A percentile compares a stretch with the other conserved stretches of the same genome.
These are phyloP conservation scores for Cyberlindnera amylophila DNA, from an alignment of 805 yeast genomes.

Conservation along the genomic window DNA sequence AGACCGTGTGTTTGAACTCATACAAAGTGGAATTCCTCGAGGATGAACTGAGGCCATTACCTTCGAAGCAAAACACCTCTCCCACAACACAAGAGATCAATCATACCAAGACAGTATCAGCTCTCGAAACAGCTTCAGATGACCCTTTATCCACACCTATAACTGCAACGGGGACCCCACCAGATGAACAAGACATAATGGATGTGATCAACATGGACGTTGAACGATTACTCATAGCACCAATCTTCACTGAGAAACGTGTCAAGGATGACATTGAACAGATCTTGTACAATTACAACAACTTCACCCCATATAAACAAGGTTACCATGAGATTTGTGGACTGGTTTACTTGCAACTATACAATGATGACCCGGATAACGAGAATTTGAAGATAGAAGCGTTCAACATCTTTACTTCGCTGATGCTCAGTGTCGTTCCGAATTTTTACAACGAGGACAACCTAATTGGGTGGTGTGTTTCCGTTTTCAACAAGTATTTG, in stretches of 20 bases:
- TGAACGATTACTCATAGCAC: conserved; percentile 26
- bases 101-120: conserved; percentile 8
- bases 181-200: conserved; percentile 14
- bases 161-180: neutral
- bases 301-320: conserved; percentile 37
- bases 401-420: conserved; percentile 42
- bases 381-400: conserved; percentile 30
- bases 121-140: neutral
- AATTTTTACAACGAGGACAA: conserved; percentile 40
- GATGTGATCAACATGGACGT: conserved; percentile 27
- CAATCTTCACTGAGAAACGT: conserved; percentile 16
- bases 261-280: conserved; percentile 21
- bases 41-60: conserved; percentile 19
- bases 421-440: conserved; percentile 40
- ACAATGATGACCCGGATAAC: conserved; percentile 31
- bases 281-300: conserved; percentile 26
- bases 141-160: conserved; percentile 12
- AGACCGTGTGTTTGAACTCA: conserved; percentile 21
- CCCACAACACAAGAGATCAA: neutral
- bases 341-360: conserved; percentile 38
- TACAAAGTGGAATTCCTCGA: conserved; percentile 18
- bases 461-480: conserved; percentile 40
- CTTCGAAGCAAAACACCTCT: conserved; percentile 1
- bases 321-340: conserved; percentile 53
- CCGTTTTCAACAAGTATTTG: conserved; percentile 38